phyloP scores from a whole-genome alignment of 495 filamentous ascomycete species.

The Clavariopsis aquatica region DNA sequence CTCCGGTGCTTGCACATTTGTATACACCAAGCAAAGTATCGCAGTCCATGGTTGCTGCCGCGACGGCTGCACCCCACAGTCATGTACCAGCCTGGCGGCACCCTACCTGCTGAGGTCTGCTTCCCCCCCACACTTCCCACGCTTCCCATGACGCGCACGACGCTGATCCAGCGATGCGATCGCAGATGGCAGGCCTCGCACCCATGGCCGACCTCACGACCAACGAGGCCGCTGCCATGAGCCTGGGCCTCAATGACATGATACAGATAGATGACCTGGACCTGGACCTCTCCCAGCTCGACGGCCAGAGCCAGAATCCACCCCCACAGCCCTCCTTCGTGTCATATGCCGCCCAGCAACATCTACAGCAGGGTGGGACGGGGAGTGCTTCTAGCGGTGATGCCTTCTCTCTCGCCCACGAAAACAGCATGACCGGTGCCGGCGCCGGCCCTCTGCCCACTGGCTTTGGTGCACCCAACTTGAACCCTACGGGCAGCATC shows the following conservation, averaged over 20 bases:
- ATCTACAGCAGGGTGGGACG: conserved; percentile 28
- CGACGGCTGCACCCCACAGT: not conserved
- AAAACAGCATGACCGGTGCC: conserved; percentile 48
- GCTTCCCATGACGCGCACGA: conserved; percentile 7
- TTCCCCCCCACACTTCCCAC: not conserved
- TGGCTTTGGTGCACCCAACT: conserved; percentile 54
- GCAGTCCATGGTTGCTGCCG: conserved; percentile 8
- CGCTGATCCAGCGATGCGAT: conserved; percentile 16
- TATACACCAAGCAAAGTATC: not conserved
- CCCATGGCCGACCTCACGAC: conserved; percentile 21
- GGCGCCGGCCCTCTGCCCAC: conserved; percentile 61
- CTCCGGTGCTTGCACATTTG: too few species aligned
- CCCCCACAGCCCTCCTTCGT: conserved; percentile 17
- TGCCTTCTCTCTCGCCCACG: conserved; percentile 32
- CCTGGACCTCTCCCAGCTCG: conserved; percentile 39
- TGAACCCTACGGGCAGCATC: conserved; percentile 58
- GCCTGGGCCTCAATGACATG: conserved; percentile 10
- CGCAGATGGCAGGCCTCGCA: conserved; percentile 27
- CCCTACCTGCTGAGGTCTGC: conserved; percentile 31
- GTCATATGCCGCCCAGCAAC: conserved; percentile 12
- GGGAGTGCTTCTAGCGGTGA: conserved; percentile 25
- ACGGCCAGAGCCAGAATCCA: conserved; percentile 26
- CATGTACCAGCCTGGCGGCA: conserved; percentile 37
- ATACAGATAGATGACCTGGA: conserved; percentile 38
- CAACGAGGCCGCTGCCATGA: not conserved